phyloP scores from a whole-genome alignment of 1,284 basidiomycete species.

The Stereum hirsutum region DNA sequence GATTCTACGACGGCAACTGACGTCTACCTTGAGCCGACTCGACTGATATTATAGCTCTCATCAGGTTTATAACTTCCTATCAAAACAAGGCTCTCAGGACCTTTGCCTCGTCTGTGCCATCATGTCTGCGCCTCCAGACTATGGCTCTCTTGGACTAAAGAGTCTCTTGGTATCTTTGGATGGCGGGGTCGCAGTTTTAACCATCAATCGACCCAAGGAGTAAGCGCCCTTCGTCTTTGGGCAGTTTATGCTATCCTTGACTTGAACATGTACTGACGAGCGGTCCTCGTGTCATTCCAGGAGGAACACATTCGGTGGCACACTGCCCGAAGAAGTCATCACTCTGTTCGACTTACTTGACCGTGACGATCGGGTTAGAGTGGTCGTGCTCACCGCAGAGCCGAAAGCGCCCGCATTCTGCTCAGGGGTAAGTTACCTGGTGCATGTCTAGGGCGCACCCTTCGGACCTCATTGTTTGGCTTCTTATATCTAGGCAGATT shows the following conservation, averaged over 20 bases:
- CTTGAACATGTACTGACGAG: neutral
- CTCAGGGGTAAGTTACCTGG: constrained; percentile 33
- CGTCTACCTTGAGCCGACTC: neutral
- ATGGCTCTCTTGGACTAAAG: constrained; percentile 29
- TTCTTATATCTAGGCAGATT: constrained; percentile 30
- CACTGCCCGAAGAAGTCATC: constrained; percentile 28
- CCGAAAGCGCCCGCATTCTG: constrained; percentile 42
- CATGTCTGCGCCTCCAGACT: constrained; percentile 25
- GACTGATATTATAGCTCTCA: neutral
- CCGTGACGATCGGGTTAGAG: constrained; percentile 42
- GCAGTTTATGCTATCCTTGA: neutral
- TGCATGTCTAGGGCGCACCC: no score
- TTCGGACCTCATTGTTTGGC: no score
- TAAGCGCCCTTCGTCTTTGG: constrained; percentile 16
- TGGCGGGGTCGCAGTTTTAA: constrained; percentile 29
- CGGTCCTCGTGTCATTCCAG: constrained; percentile 17
- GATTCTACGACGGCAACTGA: neutral
- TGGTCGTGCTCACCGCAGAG: constrained; percentile 42
- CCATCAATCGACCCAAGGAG: constrained; percentile 36
- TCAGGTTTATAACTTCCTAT: constrained; percentile 2
- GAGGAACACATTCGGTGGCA: constrained; percentile 32
- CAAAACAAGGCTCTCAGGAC: no score
- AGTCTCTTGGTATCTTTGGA: constrained; percentile 32
- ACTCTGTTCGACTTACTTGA: constrained; percentile 36
- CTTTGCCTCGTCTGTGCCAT: no score